Evolutionary conservation across 1,284 basidiomycete genomes (phyloP), one percentile per base, ranked within the genome.

Genomic region (Rhodofomes roseus): DNA sequence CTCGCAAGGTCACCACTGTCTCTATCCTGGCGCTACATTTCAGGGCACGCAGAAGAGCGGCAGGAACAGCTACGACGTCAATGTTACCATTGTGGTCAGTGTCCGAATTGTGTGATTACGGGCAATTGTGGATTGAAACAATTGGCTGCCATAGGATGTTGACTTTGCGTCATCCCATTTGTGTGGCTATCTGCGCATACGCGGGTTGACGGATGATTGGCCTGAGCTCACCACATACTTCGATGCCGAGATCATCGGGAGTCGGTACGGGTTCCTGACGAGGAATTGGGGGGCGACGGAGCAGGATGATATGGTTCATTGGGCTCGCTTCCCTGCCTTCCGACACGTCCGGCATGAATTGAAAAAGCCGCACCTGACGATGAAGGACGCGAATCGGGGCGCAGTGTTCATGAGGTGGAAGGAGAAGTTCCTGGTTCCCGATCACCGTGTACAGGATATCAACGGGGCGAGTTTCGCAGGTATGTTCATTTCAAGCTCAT

Each of bases 381-480:
- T 95, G 69, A 79, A 85, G 61, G 90, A 90, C 65, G 79, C 85
- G 27, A 86, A 89, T 68, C 82, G 86, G 46, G 86, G 87, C 5
- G 87, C 87, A 22, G 85, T 92, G 27, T 98, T 98, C 72, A 95
- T 98, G 90, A 82, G 96, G 60, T 97, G 95, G 92, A 98, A 98
- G 76, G 96, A 98, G 76, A 84, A 89, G 68, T 98, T 98, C 74
- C 78, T 98, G 60, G 93, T 98, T 14, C 96, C 96, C 9, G 93
- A 96, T 73, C 93, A 96, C 74, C 85, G 89, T 60, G 93, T 96
- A 51, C 87, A 93, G 70, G 94, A 96, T 74, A 97, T 98, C 73
- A 94, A 87, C 68, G 96, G 96, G 31, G 96, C 96, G 4, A 95
- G 92, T 71, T 98, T 96, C 76, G 95, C 94, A 63, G 94, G 94